Evolutionary conservation across 208 protist genomes (phyloP).

Genomic region (Leishmania tropica): DNA sequence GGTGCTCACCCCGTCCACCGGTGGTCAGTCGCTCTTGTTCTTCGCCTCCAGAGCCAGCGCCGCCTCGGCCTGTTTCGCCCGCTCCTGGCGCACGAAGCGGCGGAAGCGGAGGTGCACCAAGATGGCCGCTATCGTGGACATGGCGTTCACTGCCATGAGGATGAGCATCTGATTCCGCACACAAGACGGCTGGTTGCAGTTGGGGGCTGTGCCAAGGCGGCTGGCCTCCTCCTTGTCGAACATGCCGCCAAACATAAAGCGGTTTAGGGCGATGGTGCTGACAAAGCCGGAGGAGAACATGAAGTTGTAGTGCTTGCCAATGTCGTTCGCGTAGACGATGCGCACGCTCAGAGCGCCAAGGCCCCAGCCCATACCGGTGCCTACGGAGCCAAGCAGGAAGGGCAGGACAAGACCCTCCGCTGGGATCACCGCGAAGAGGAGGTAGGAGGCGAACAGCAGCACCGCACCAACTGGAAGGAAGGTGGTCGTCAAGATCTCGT

Average conservation of each 20-base stretch:
- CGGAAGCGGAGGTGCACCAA: constrained; percentile 60
- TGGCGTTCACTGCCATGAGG: constrained; percentile 67
- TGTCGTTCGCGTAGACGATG: constrained; percentile 71
- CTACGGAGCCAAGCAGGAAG: constrained; percentile 63
- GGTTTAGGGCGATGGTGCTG: constrained; percentile 73
- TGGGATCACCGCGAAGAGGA: constrained; percentile 66
- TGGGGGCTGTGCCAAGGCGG: constrained; percentile 27
- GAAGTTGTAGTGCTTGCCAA: constrained; percentile 89
- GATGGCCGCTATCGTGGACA: constrained; percentile 35
- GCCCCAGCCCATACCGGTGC: constrained; percentile 70
- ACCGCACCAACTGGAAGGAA: constrained; percentile 47
- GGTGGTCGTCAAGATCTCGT: constrained; percentile 49
- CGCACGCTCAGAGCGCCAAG: constrained; percentile 54
- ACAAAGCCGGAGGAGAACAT: constrained; percentile 70
- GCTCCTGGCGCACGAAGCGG: constrained; percentile 49
- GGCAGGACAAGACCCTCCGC: constrained; percentile 52
- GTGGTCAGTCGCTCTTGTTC: neutral
- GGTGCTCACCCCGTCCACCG: neutral
- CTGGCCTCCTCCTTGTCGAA: constrained; percentile 64
- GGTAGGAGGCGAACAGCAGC: constrained; percentile 45
- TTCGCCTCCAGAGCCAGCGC: neutral
- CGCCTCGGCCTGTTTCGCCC: constrained; percentile 21
- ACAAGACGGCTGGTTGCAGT: constrained; percentile 52
- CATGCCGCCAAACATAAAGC: constrained; percentile 83
- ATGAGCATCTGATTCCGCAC: constrained; percentile 74